These are phyloP conservation scores for Xylaria castorea DNA, from an alignment of 495 filamentous ascomycete species.

Conservation along the genomic window DNA sequence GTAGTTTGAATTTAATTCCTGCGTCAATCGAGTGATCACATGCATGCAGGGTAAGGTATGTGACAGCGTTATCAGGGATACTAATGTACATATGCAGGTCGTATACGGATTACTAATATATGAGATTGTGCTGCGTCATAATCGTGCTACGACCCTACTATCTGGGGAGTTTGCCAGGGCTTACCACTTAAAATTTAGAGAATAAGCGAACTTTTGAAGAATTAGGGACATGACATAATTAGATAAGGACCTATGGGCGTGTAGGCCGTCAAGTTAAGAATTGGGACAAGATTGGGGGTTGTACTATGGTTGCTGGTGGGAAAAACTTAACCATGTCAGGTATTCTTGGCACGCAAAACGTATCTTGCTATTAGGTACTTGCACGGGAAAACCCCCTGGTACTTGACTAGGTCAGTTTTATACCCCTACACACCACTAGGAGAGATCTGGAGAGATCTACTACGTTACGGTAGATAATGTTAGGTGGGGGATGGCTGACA, in stretches of 20 bases:
- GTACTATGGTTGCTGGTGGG: too few species aligned
- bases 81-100: too few species aligned
- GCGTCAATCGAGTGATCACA: too few species aligned
- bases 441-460: background rate
- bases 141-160: background rate
- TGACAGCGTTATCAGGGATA: too few species aligned
- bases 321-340: too few species aligned
- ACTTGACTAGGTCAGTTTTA: too few species aligned
- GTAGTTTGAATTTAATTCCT: too few species aligned
- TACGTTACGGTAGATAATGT: background rate
- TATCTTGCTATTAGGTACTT: too few species aligned
- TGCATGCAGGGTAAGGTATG: too few species aligned
- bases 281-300: background rate
- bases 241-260: background rate
- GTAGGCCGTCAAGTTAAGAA: background rate
- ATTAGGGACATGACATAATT: background rate
- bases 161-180: background rate
- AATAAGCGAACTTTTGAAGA: background rate
- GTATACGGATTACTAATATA: background rate
- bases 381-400: too few species aligned
- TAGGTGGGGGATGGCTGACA: background rate
- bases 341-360: too few species aligned
- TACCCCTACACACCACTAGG: too few species aligned
- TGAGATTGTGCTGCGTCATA: background rate
- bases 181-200: background rate